Evolutionary conservation across 441 rosid genomes (phyloP).

Genomic region (Euphorbia celastroides): DNA sequence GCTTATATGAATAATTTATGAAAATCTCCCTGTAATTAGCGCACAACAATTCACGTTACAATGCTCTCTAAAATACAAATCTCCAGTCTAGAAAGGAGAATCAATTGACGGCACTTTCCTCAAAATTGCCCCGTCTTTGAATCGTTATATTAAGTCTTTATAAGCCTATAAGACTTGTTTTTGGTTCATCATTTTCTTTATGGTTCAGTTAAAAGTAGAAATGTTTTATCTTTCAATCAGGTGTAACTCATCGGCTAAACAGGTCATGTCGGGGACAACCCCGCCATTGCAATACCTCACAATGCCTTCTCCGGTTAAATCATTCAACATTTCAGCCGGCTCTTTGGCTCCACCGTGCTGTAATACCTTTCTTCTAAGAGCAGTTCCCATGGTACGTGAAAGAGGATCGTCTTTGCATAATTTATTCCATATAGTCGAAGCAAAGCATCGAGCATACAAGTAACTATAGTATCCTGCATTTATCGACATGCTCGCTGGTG

Average conservation of each 20-base stretch:
- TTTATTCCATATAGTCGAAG: conserved; percentile 86
- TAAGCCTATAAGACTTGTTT: no score
- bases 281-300: conserved; percentile 43
- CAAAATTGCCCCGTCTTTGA: no score
- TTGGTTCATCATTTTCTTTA: no score
- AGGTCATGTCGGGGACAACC: conserved; percentile 56
- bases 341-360: conserved; percentile 89
- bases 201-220: not conserved
- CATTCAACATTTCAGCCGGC: conserved; percentile 62
- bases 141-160: no score
- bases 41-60: no score
- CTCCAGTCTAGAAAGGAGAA: no score
- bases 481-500: not conserved
- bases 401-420: conserved; percentile 83
- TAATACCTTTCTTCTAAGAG: conserved; percentile 58
- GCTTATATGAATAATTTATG: no score
- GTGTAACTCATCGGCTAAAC: conserved; percentile 56
- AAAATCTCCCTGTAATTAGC: no score
- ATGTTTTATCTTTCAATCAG: conserved; percentile 17
- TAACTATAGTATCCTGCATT: conserved; percentile 82
- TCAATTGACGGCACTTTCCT: no score
- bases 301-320: conserved; percentile 60
- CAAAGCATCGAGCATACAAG: conserved; percentile 85
- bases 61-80: no score
- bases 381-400: conserved; percentile 56